Base-by-base conservation (phyloP, 495 filamentous ascomycete genomes). In the Penicillium silybi region DNA sequence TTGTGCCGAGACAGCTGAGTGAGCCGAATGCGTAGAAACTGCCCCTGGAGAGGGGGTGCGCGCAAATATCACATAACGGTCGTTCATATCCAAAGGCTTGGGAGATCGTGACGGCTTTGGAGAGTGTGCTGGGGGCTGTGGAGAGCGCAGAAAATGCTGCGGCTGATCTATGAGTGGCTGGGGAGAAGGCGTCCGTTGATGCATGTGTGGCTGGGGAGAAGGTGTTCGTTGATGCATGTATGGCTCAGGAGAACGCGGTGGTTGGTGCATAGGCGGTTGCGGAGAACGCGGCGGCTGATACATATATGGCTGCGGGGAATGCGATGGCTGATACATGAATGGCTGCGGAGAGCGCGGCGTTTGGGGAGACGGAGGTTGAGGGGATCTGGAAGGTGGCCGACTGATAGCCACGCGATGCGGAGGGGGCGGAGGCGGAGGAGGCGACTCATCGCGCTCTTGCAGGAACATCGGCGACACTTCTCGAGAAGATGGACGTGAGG, bases 11-110 rank as follows among this genome's bases (percentile, higher is more conserved):
- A 46, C 44, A n/a, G 46, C 78, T 40, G 77, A 65, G 19, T 59
- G 38, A 15, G 46, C 78, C 6, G 87, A 89, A 15, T 80, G 83
- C 11, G 85, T 75, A 0, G 63, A 66, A 11, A 47, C 46, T n/a
- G 57, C 63, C 23, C 76, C 74, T 18, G 85, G 83, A 19, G 85
- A 87, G 15, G 82, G 80, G 13, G 78, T 80, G 54, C 83, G 72
- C 17, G 77, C 71, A 27, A 76, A 63, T 23, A 59, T 61, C 13
- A 72, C 62, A 59, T 75, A 78, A 16, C 73, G 72, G 41, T 79
- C 72, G 40, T 80, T 78, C 73, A 77, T 78, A 8, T 68, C 62
- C 41, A 73, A 61, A 38, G 73, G 73, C 6, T 67, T 57, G 16
- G 74, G 76, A 19, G 75, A 68, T 1, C 60, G 61, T 19, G 66